A percentile compares a stretch with the other conserved stretches of the same genome.
Conservation (phyloP, 352 stramenopile species). For the Phytophthora pluvialis region DNA sequence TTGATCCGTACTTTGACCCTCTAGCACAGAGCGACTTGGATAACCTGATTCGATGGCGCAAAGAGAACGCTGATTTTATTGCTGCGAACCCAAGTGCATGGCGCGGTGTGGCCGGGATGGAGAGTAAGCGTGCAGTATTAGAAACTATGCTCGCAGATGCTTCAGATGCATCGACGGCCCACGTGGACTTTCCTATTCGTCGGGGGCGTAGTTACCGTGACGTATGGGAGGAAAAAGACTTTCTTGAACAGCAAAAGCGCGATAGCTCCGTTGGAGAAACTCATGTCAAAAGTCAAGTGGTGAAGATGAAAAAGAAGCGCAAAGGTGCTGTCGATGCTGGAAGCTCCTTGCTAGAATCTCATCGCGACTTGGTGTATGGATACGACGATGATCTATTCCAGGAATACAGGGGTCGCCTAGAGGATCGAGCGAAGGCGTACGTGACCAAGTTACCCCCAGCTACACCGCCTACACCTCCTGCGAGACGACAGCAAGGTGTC, state of each 20-base stretch:
- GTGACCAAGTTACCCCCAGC: conserved; percentile 12
- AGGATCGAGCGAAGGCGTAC: conserved; percentile 37
- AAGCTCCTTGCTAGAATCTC: conserved; percentile 36
- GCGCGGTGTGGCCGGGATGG: conserved; percentile 13
- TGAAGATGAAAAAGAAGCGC: conserved; percentile 40
- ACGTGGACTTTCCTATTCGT: conserved; percentile 42
- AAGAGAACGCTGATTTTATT: conserved; percentile 61
- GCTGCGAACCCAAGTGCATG: conserved; percentile 46
- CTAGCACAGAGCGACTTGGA: conserved; percentile 58
- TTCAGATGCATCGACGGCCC: conserved; percentile 26
- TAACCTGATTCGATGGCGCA: conserved; percentile 56
- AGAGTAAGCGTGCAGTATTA: conserved; percentile 48
- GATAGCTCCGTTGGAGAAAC: conserved; percentile 39
- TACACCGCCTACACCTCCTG: conserved; percentile 18
- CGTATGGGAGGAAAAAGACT: conserved; percentile 81
- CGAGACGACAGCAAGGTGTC: conserved; percentile 26
- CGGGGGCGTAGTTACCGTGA: conserved; percentile 78
- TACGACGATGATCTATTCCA: conserved; percentile 82
- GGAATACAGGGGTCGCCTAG: conserved; percentile 51
- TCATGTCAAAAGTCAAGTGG: conserved; percentile 26
- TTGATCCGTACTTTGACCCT: conserved; percentile 63
- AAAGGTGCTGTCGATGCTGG: conserved; percentile 25
- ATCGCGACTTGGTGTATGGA: conserved; percentile 72
- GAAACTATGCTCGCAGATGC: conserved; percentile 55
- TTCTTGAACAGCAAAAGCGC: conserved; percentile 43